Conservation (phyloP, 192 early-diverging fungal genomes). For the Backusella tuberculispora region DNA sequence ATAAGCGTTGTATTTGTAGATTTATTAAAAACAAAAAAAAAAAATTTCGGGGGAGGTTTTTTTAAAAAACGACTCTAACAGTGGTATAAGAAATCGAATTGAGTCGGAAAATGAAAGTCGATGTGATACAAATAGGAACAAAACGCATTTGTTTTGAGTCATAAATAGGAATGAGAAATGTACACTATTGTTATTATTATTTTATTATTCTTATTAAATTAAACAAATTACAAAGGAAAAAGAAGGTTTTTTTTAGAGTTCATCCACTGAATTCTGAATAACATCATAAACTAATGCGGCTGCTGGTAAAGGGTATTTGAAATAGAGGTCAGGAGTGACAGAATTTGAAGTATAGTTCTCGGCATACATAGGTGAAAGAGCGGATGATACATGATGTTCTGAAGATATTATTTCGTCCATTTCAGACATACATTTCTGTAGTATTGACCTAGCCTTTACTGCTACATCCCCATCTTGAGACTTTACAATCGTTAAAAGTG, state of each 20-base stretch:
- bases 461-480: background rate
- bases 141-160: conserved; percentile 13
- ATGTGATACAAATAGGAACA: background rate
- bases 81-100: too few relatives aligned
- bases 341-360: background rate
- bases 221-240: too few relatives aligned
- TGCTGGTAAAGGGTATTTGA: conserved; percentile 8
- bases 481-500: background rate
- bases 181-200: too few relatives aligned
- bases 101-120: too few relatives aligned
- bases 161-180: background rate
- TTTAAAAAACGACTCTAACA: too few relatives aligned
- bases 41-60: too few relatives aligned
- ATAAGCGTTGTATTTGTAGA: too few relatives aligned
- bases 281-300: conserved; percentile 21
- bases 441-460: background rate
- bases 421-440: background rate
- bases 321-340: background rate
- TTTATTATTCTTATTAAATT: too few relatives aligned
- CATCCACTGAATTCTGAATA: background rate
- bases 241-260: background rate
- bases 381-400: background rate
- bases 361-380: background rate
- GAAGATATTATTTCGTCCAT: background rate
- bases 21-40: too few relatives aligned